phyloP scores from a whole-genome alignment of 805 yeast genomes.

The Saturnispora quitensis region DNA sequence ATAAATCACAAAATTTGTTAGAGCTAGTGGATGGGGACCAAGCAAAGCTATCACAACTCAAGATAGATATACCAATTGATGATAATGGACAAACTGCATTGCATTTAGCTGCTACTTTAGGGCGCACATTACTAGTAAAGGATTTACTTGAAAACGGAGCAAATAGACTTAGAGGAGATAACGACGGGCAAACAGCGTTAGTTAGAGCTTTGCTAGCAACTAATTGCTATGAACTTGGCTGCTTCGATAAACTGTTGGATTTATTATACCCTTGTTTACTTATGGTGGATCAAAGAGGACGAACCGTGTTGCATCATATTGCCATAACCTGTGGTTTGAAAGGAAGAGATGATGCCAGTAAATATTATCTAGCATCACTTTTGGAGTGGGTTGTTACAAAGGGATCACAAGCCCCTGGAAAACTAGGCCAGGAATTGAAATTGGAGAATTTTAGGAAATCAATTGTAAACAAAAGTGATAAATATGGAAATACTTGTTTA shows the following conservation, averaged over 20 bases:
- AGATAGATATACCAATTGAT: constrained; percentile 81
- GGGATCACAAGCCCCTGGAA: constrained; percentile 35
- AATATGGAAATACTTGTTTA: constrained; percentile 90
- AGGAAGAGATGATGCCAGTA: constrained; percentile 62
- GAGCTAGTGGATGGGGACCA: constrained; percentile 24
- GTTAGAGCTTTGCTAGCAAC: constrained; percentile 79
- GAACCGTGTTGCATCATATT: constrained; percentile 83
- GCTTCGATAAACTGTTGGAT: constrained; percentile 63
- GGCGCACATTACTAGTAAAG: constrained; percentile 59
- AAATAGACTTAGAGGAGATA: constrained; percentile 61
- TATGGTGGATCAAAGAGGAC: constrained; percentile 55
- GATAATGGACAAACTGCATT: constrained; percentile 88
- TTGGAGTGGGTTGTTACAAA: constrained; percentile 69
- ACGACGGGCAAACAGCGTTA: constrained; percentile 80
- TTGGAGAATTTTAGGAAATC: constrained; percentile 53
- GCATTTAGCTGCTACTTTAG: constrained; percentile 95
- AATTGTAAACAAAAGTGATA: constrained; percentile 81
- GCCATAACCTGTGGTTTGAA: constrained; percentile 70
- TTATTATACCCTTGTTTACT: constrained; percentile 67
- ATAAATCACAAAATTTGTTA: constrained; percentile 22
- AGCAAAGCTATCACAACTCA: constrained; percentile 28
- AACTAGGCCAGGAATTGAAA: constrained; percentile 33
- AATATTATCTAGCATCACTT: constrained; percentile 62
- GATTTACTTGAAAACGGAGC: constrained; percentile 63
- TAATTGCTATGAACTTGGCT: constrained; percentile 68